These are phyloP conservation scores for Aspergillus campestris DNA, from an alignment of 495 filamentous ascomycete species.

Conservation along the genomic window DNA sequence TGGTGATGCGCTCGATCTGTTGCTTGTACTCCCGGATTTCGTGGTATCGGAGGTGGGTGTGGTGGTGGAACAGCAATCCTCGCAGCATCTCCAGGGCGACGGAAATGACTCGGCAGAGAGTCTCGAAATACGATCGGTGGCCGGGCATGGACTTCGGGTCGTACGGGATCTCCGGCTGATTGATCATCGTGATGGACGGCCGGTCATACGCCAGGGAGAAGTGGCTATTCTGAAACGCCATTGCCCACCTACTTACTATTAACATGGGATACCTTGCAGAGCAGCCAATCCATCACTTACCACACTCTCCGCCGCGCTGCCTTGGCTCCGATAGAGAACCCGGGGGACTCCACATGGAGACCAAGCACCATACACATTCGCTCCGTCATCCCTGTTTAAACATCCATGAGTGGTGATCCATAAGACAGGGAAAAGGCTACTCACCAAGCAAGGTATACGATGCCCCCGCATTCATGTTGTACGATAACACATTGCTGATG, in stretches of 20 bases:
- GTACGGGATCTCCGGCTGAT: conserved; percentile 42
- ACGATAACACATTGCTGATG: conserved; percentile 52
- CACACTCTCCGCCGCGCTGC: conserved; percentile 33
- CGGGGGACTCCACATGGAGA: conserved; percentile 44
- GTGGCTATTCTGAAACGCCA: conserved; percentile 55
- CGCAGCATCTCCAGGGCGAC: conserved; percentile 48
- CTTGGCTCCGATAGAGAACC: conserved; percentile 29
- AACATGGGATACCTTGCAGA: conserved; percentile 1
- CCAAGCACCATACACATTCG: conserved; percentile 52
- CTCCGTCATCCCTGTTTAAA: conserved; percentile 44
- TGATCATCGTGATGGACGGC: conserved; percentile 45
- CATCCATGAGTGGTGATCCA: conserved; percentile 1
- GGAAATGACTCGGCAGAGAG: conserved; percentile 45
- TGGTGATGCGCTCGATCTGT: conserved; percentile 41
- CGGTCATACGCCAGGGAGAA: conserved; percentile 54
- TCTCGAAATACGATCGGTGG: conserved; percentile 44
- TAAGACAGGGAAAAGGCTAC: conserved; percentile 1
- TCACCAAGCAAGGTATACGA: conserved; percentile 50
- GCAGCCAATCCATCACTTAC: conserved; percentile 14
- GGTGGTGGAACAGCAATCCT: conserved; percentile 35
- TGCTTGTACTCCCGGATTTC: conserved; percentile 45
- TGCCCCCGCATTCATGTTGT: conserved; percentile 58
- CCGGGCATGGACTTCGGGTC: conserved; percentile 40
- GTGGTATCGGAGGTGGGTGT: conserved; percentile 30
- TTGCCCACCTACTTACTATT: conserved; percentile 38